phyloP scores from a whole-genome alignment of 2,329 filamentous ascomycete species.

The Hansfordia pulvinata region DNA sequence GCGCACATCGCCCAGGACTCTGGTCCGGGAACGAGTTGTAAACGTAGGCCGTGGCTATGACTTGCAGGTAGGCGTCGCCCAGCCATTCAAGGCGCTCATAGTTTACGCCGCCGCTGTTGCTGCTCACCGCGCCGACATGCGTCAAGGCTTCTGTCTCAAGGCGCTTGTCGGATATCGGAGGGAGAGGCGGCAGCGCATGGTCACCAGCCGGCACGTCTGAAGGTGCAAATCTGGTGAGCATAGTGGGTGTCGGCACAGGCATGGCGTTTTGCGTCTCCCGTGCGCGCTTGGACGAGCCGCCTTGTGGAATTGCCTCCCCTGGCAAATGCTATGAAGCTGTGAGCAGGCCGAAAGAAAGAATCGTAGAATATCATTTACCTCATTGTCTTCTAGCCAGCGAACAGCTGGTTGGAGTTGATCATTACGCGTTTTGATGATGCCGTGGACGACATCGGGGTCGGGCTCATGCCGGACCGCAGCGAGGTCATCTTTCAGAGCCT shows the following conservation, averaged over 20 bases:
- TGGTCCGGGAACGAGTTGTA: constrained; percentile 56
- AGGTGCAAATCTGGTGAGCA: constrained; percentile 33
- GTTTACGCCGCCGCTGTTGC: constrained; percentile 24
- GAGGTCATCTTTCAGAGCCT: not conserved
- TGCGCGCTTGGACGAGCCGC: no score
- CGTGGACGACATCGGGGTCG: no score
- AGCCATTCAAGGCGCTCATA: constrained; percentile 85
- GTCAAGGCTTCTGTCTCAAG: constrained; percentile 54
- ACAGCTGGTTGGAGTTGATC: no score
- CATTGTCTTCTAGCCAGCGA: no score
- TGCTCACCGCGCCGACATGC: constrained; percentile 40
- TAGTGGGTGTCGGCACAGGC: constrained; percentile 9
- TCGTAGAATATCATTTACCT: no score
- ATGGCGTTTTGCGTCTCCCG: no score
- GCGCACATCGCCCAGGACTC: constrained; percentile 54
- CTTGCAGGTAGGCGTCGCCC: constrained; percentile 74
- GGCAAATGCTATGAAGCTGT: no score
- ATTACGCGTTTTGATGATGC: no score
- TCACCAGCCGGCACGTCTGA: constrained; percentile 31
- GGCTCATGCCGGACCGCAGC: no score
- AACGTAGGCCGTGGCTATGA: constrained; percentile 64
- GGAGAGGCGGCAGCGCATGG: constrained; percentile 48
- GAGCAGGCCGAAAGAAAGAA: no score
- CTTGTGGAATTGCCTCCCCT: no score
- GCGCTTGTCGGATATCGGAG: constrained; percentile 26